Evolutionary conservation across 2,329 filamentous ascomycete genomes (phyloP), one percentile per base, ranked within the genome.

Genomic region (Fusarium incarnatum): DNA sequence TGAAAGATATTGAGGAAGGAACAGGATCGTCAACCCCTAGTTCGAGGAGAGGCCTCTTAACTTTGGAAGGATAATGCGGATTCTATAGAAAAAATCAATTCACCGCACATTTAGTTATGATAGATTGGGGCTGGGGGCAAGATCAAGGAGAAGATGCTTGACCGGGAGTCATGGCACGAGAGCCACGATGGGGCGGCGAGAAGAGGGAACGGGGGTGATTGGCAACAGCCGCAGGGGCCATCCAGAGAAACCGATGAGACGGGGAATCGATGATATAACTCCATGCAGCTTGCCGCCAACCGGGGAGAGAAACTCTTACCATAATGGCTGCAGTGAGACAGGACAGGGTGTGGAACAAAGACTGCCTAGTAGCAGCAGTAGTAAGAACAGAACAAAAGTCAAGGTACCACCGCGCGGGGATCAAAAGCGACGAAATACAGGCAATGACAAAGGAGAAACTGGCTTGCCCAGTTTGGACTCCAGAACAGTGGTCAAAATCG

Each of bases 231-330:
- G 64, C 64, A 72, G 68, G 70, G 67, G 70, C 64, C 71, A 72
- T 70, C 44, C 71, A 72, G 74, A 71, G 64, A 65, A 64, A 73
- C 60, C 70, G 73, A 76, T 67, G 73, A 73, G 75, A 71, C 77
- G 74, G 72, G 73, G 72, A 72, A 77, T 77, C 75, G 75, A 78
- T 81, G 78, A 83, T 81, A 82, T 81, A 83, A 79, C 75, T 60
- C 76, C 77, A 81, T 83, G 82, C 81, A 83, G 76, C 77, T 77
- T 81, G 78, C 82, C 82, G 79, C 76, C 73, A 76, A 76, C 74
- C 78, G 76, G 77, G 75, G 73, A 79, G 75, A 73, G 77, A 77
- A 77, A 72, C 72, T 77, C 84, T 85, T 84, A 86, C 84, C 84
- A 86, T 85, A 77, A 79, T 83, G 78, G 79, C 76, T 79, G 78